phyloP scores from a whole-genome alignment of 208 protist genomes.

The Acanthamoeba castellanii region DNA sequence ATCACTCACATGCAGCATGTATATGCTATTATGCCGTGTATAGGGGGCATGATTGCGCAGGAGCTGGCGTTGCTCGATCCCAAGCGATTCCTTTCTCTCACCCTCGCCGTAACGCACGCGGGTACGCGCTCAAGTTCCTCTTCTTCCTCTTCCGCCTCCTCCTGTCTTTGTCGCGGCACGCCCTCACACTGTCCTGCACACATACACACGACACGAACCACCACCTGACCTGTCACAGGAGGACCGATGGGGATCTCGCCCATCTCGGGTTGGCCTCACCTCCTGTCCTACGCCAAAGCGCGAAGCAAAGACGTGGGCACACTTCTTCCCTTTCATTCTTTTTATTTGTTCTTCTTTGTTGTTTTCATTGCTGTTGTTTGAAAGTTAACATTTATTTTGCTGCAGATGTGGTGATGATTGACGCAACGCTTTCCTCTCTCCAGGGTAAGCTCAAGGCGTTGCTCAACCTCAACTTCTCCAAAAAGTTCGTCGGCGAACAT shows the following conservation, averaged over 20 bases:
- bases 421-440: too few species aligned
- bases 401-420: neutral
- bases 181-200: neutral
- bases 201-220: too few species aligned
- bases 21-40: too few species aligned
- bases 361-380: too few species aligned
- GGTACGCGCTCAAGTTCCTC: neutral
- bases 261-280: neutral
- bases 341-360: neutral
- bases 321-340: neutral
- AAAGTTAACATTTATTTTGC: neutral
- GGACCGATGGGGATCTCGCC: neutral
- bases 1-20: neutral
- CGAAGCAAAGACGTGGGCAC: neutral
- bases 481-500: neutral
- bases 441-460: neutral
- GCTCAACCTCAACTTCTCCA: constrained; percentile 20
- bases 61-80: constrained; percentile 24
- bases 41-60: constrained; percentile 10
- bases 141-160: neutral
- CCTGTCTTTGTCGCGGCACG: neutral
- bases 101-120: neutral
- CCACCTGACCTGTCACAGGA: neutral
- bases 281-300: neutral
- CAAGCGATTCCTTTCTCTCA: constrained; percentile 26